Evolutionary conservation across 2,329 filamentous ascomycete genomes (phyloP), one percentile per base, ranked within the genome.

Genomic region (Orbilia javanica): DNA sequence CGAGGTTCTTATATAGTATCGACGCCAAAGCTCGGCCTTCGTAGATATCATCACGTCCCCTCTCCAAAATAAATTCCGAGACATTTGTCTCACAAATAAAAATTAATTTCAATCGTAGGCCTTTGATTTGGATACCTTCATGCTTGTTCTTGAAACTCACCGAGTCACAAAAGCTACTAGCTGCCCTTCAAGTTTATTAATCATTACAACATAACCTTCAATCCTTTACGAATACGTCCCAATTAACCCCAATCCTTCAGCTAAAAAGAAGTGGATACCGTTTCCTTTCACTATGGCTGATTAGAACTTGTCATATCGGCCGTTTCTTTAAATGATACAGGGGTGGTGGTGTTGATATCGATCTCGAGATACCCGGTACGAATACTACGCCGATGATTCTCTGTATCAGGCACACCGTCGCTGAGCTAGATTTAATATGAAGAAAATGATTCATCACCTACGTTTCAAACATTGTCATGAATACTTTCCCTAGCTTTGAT

Each of bases 11-110:
- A 60, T 25, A 60, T 60, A 27, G 3, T 10, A 10, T 27, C 8
- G 11, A 11, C 11, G 2, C 36, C 34, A 27, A 60, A 60, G 31
- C 55, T 60, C 55, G 10, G 55, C 55, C 4, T 1, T 20, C 13
- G 20, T 42, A 60, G 31, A 60, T 60, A 39, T 60, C 55, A 60
- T 15, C n/a, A 57, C 5, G 29, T n/a, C n/a, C 7, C 39, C 52
- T 18, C 50, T 3, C 8, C 50, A 53, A 4, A n/a, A 18, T 22
- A 50, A 4, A 25, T 25, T 25, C 4, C 25, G 25, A 25, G 46
- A 25, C 18, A 27, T 2, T 25, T 25, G 46, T 22, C 46, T 50
- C 20, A 50, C 20, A 25, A 50, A 44, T 10, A 44, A n/a, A 3
- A n/a, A 20, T 44, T 10, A 44, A 18, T 4, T 18, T 10, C 6